Base-by-base conservation (phyloP, 73 alveolate species). In the Blepharisma stoltei region DNA sequence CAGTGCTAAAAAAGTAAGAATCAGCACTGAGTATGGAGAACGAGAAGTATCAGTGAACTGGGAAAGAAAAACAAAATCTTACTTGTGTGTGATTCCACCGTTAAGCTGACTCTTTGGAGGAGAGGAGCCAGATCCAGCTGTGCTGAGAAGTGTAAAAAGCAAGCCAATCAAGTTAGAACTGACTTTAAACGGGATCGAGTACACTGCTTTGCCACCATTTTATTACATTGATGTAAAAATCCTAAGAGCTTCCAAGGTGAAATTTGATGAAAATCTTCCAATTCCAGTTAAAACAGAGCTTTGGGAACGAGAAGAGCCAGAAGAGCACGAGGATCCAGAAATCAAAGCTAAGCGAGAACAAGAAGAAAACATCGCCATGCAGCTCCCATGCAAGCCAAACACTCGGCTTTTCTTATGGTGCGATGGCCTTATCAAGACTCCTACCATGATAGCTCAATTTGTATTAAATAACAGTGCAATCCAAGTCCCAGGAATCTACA, bases 71-170 rank as follows among this genome's bases (percentile, higher is more conserved):
- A 88, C 81, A 55, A 92, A 89, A 78, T 84, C 97, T 47, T 86
- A 92, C 81, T 55, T 87, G 32, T 93, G 95, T 43, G 90, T 90
- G 27, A 96, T 97, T 20, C 97, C 98, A 41, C 98, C 99, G 7
- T 85, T 97, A 45, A 89, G 92, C 65, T 96, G 98, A 97, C 85
- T 97, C 18, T 89, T 95, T 37, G 94, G 98, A 65, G 98, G 98
- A 47, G 89, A 93, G 50, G 91, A 92, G 70, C 94, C 95, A 32
- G 78, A 96, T 7, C 96, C 93, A 75, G 95, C 90, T 6, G 77
- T 83, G 46, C 75, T 90, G 43, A 94, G 89, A 75, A 85, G 84
- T 71, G 93, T 84, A 52, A 82, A 83, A 71, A 71, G 80, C 21
- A 86, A 76, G 49, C 85, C 92, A 44, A 89, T 97, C 48, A 90